A percentile compares a stretch with the other conserved stretches of the same genome.
Evolutionary conservation across 805 yeast species (phyloP).

Genomic region (Yarrowia sp.): DNA sequence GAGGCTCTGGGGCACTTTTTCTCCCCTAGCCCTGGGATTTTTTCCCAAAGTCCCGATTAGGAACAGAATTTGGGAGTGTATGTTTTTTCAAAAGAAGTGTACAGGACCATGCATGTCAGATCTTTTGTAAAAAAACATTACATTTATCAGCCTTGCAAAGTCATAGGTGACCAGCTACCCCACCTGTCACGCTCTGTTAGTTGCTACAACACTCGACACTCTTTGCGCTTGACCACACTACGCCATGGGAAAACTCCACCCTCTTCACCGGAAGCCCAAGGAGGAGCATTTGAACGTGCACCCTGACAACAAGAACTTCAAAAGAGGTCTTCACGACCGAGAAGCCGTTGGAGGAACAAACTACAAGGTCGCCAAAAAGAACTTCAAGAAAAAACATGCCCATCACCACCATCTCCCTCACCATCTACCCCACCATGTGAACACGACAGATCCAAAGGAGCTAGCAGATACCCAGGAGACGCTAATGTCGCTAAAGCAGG

Average conservation of each 20-base stretch:
- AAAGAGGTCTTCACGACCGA: constrained; percentile 11
- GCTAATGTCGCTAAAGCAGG: constrained; percentile 17
- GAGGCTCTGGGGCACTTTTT: too few species aligned
- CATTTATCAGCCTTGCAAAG: constrained; percentile 4
- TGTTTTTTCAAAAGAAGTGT: too few species aligned
- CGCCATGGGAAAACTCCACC: constrained; percentile 24
- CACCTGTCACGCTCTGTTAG: not conserved
- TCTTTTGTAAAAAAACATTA: constrained; percentile 10
- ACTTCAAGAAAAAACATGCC: constrained; percentile 4
- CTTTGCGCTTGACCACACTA: not conserved
- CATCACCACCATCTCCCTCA: not conserved
- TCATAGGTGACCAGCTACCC: not conserved
- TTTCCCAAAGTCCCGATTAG: too few species aligned
- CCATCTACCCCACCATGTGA: constrained; percentile 16
- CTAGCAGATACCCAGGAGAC: constrained; percentile 18
- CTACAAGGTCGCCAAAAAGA: constrained; percentile 7
- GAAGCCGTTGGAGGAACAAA: constrained; percentile 17
- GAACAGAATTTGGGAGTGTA: too few species aligned
- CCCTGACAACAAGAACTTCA: not conserved
- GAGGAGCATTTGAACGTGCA: constrained; percentile 8
- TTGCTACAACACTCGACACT: not conserved
- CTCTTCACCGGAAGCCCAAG: constrained; percentile 17
- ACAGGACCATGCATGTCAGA: constrained; percentile 15
- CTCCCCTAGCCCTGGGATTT: too few species aligned
- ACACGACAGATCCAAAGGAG: constrained; percentile 1